Evolutionary conservation across 2,329 filamentous ascomycete species (phyloP).

Genomic region (Bipolaris zeicola): DNA sequence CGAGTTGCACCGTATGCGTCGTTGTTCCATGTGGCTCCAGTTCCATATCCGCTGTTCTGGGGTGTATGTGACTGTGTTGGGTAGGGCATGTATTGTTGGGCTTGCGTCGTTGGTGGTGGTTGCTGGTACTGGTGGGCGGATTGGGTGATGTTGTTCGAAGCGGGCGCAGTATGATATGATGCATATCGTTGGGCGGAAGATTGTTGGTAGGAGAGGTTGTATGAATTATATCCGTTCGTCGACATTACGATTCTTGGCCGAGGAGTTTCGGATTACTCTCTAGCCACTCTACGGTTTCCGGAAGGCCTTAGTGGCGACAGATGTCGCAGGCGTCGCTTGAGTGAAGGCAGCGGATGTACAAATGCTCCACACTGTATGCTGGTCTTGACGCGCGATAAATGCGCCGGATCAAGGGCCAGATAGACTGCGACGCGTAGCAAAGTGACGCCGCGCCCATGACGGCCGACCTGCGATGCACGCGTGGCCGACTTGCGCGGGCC

Average conservation of each 20-base stretch:
- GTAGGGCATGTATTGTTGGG: conserved; percentile 38
- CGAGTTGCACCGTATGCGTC: conserved; percentile 32
- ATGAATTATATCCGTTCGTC: conserved; percentile 34
- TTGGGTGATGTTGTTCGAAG: conserved; percentile 32
- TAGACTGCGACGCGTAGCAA: conserved; percentile 14
- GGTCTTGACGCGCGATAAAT: neutral
- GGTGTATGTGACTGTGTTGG: conserved; percentile 27
- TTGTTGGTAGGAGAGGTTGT: conserved; percentile 38
- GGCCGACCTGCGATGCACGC: neutral
- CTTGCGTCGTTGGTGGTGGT: conserved; percentile 26
- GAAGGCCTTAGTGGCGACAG: neutral
- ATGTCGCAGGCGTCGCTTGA: neutral
- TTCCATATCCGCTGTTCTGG: conserved; percentile 28
- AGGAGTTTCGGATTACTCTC: conserved; percentile 7
- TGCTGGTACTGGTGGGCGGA: conserved; percentile 36
- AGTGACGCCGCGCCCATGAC: neutral
- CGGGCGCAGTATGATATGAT: conserved; percentile 32
- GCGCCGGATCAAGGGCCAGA: neutral
- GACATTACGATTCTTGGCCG: conserved; percentile 26
- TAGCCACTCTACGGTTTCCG: conserved; percentile 7
- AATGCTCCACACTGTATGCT: neutral
- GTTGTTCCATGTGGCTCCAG: conserved; percentile 28
- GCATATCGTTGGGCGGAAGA: conserved; percentile 38
- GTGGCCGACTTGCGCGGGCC: neutral
- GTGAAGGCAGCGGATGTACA: neutral